Conservation (phyloP, 331 rosid genomes). For the Cydonia oblonga region DNA sequence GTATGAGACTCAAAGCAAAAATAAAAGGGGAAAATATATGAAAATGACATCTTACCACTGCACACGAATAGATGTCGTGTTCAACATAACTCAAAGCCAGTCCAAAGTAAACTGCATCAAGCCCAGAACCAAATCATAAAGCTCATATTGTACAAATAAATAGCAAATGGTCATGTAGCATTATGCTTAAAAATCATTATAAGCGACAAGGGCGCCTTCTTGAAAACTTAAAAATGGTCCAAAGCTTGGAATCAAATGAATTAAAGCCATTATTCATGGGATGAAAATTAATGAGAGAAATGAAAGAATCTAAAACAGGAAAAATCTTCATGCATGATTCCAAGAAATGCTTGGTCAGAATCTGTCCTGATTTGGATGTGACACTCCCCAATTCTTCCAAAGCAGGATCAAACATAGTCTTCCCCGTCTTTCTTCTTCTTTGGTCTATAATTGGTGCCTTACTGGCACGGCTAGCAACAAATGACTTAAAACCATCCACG, state of each 20-base stretch:
- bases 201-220: too few species aligned
- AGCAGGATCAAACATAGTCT: conserved; percentile 58
- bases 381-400: conserved; percentile 59
- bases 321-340: conserved; percentile 71
- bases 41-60: conserved; percentile 31
- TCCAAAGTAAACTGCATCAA: too few species aligned
- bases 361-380: conserved; percentile 59
- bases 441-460: too few species aligned
- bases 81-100: too few species aligned
- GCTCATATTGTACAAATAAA: too few species aligned
- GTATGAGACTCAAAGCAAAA: not conserved
- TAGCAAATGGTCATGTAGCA: too few species aligned
- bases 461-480: too few species aligned
- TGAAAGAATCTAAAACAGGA: conserved; percentile 60
- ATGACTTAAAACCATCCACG: too few species aligned
- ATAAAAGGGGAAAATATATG: not conserved
- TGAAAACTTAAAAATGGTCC: not conserved
- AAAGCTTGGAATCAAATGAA: too few species aligned
- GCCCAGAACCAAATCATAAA: too few species aligned
- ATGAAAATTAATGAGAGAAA: not conserved
- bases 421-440: conserved; percentile 33
- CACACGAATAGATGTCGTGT: too few species aligned
- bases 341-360: conserved; percentile 70
- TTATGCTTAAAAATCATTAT: not conserved
- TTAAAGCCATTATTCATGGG: not conserved